Evolutionary conservation across 208 protist species (phyloP), one percentile per base, ranked within the genome.

Genomic region (Leishmania tarentolae): DNA sequence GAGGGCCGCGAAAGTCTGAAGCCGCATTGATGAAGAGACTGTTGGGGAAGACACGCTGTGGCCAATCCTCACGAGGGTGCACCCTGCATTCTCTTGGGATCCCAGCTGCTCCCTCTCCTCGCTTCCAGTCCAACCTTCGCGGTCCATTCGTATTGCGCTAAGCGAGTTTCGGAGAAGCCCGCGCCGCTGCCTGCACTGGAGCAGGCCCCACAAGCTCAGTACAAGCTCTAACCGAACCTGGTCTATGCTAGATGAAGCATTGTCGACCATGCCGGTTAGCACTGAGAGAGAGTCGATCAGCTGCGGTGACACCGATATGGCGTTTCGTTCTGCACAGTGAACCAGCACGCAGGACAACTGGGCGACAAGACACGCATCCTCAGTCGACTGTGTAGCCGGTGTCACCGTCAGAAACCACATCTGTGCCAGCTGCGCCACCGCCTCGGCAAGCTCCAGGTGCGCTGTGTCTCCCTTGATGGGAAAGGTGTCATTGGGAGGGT

Each of bases 331-430:
- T 2, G 83, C 87, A 72, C 89, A 93, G 42, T 88, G 87, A 82
- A 81, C 84, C 40, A 97, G 44, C 63, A 97, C 88, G 1, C 87
- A 78, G 52, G 94, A 83, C 21, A 93, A 75, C 72, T 89, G 91
- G 57, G 84, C 88, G 15, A 89, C 53, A 31, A 92, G 53, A 68
- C 82, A 83, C 52, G 73, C 42, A 66, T 81, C 78, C 71, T 83
- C 79, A 53, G 59, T 63, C 35, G 77, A 57, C n/a, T 78, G 66
- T 8, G 73, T 52, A 42, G 70, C 31, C 17, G 73, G 24, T 66
- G 66, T 76, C 70, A 82, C 78, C n/a, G 40, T n/a, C 21, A 72
- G 78, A 28, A 86, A 80, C 78, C 82, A 82, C 53, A 40, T 52
- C 46, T 71, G 63, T 15, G 78, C 78, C 47, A 86, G 63, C 56